Evolutionary conservation across 1,139 yeast species (phyloP), one percentile per base, ranked within the genome.

Genomic region (Sugiyamaella grinbergsii): DNA sequence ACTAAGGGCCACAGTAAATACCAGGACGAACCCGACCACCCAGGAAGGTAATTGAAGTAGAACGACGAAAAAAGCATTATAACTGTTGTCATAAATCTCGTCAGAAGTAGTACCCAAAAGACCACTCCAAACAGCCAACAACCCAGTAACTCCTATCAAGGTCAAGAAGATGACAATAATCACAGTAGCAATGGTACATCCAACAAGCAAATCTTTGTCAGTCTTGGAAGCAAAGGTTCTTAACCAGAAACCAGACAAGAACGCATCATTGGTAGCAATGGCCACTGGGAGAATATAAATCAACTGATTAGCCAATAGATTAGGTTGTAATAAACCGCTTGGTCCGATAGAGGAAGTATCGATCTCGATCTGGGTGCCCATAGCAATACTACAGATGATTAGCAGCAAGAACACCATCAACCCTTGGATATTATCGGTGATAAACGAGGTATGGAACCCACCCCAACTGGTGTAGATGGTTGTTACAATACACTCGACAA

Each of bases 231-330:
- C 96, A 73, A 91, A 91, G 0, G 98, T 86, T 64, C 98, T 77
- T 58, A 91, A 73, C 98, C 98, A 91, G 67, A 90, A 90, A 0
- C 96, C 96, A 31, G 95, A 81, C 78, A 91, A 74, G 68, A 91
- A 90, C 63, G 91, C 82, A 65, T 89, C 96, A 62, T 91, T 91
- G 37, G 97, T 87, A 47, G 89, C 78, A 64, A 91, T 85, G 24
- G 97, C 97, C 40, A 91, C 84, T 8, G 85, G 79, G 55, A 91
- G 73, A 57, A 91, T 90, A 67, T 89, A 91, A 38, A 90, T 70
- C 58, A 91, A 76, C 74, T 90, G 94, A 95, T 96, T 90, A 13
- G 96, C 96, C 43, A 90, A 73, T 59, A 79, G 78, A 62, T 82
- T 83, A 1, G 81, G 79, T 47, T 82, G 77, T 51, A 87, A 71